These are phyloP conservation scores for Lipomyces chichibuensis DNA, from an alignment of 805 yeast species.

Conservation along the genomic window DNA sequence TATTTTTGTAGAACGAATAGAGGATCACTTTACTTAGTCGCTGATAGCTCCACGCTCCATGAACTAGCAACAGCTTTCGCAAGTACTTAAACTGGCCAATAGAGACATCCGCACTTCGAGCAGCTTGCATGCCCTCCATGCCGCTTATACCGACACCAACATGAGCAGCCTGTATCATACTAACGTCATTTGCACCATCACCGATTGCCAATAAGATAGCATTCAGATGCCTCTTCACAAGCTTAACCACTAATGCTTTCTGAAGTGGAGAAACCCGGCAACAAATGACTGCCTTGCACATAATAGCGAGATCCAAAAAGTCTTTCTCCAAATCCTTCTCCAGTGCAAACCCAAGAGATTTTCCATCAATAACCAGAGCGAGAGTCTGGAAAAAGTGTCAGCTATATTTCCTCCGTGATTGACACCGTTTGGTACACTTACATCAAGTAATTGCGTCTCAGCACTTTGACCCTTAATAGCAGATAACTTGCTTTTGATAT, in stretches of 20 bases:
- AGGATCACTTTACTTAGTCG: conserved; percentile 89
- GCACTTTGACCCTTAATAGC: conserved; percentile 59
- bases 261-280: conserved; percentile 98
- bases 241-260: conserved; percentile 91
- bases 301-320: conserved; percentile 74
- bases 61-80: conserved; percentile 81
- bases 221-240: conserved; percentile 82
- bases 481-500: conserved; percentile 71
- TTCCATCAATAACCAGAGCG: conserved; percentile 93
- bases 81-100: conserved; percentile 93
- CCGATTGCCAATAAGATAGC: conserved; percentile 86
- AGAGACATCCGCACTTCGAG: conserved; percentile 95
- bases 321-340: conserved; percentile 78
- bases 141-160: conserved; percentile 99
- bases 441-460: conserved; percentile 49
- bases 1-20: conserved; percentile 93
- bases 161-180: conserved; percentile 99
- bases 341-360: conserved; percentile 82
- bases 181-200: conserved; percentile 98
- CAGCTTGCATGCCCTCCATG: conserved; percentile 99
- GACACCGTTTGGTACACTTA: conserved; percentile 45
- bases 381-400: conserved; percentile 57
- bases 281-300: conserved; percentile 95
- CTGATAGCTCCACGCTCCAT: conserved; percentile 98
- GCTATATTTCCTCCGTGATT: background rate